Base-by-base conservation (phyloP, 495 filamentous ascomycete species). In the Penicillium desertorum region DNA sequence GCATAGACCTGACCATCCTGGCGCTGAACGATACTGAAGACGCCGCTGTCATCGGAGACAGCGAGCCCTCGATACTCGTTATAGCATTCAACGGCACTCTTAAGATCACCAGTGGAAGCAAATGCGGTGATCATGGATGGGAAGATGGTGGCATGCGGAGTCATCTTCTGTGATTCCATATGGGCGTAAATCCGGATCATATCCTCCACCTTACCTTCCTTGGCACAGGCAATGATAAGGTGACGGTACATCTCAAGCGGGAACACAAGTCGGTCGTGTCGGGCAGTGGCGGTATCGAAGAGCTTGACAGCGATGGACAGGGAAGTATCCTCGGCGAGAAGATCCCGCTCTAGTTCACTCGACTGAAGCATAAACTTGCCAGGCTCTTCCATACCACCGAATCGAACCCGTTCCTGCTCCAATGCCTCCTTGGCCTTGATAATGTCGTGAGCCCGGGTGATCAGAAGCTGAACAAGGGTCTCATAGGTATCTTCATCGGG, bases 51-150 rank as follows among this genome's bases (percentile, higher is more conserved):
- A 62, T 94, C 81, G 27, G 85, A 86, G 58, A 94, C 82, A 27
- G 90, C 93, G 16, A 96, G 80, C 11, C 80, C 78, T 65, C 89
- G 91, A 79, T 98, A 98, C 71, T 92, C 91, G 61, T 95, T 90
- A 74, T 96, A 97, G 75, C 90, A 91, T 64, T 98, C 94, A 11
- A 96, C 87, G n/a, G 91, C 95, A 60, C 88, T 93, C 64, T 80
- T 77, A 37, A 98, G 78, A 64, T 98, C 91, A 16, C 91, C 86
- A 5, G 80, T 80, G 29, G 81, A 81, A 44, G 88, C 91, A 66
- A 96, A 98, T 0, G 91, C 91, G 39, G 89, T 83, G 65, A 98
- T 98, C 90, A 98, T 96, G 14, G 85, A 81, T 2, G 90, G 85
- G 72, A 96, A 96, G 34, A 92, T 91, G 41, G 87, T 84, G 19